Evolutionary conservation across 176 grass and related monocot species (phyloP).

Genomic region (Oryza meridionalis): DNA sequence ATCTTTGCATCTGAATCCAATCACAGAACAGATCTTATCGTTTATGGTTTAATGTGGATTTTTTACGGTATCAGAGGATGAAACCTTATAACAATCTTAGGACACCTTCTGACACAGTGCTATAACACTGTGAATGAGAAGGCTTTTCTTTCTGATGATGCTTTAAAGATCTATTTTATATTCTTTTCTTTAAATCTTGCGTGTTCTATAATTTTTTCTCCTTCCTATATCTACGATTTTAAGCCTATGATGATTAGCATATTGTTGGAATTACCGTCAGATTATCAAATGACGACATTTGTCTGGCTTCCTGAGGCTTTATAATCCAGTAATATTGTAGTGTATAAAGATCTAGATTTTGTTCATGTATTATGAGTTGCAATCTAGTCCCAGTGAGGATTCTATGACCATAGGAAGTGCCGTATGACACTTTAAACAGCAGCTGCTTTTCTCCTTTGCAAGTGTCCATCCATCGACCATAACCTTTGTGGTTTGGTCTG

Average conservation of each 20-base stretch:
- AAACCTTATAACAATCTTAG: slow-evolving; percentile 77
- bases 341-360: too few species aligned
- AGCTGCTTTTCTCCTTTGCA: slow-evolving; percentile 38
- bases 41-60: accelerated
- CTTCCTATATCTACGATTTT: background rate
- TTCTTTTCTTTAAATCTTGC: background rate
- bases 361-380: background rate
- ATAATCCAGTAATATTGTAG: accelerated
- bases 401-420: slow-evolving; percentile 84
- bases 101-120: slow-evolving; percentile 87
- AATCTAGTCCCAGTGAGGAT: slow-evolving; percentile 43
- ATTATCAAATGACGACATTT: slow-evolving; percentile 63
- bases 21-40: accelerated
- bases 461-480: slow-evolving; percentile 12
- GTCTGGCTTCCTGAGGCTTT: slow-evolving; percentile 71
- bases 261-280: slow-evolving; percentile 99
- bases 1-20: slow-evolving; percentile 65
- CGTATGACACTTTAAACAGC: slow-evolving; percentile 82
- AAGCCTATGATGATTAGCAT: slow-evolving; percentile 70
- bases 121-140: slow-evolving; percentile 73
- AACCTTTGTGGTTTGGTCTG: slow-evolving; percentile 46
- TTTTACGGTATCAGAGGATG: slow-evolving; percentile 53
- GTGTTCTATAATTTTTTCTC: too few species aligned
- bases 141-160: slow-evolving; percentile 73
- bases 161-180: background rate